These are phyloP conservation scores for Calocybe cyanea DNA, from an alignment of 768 basidiomycete genomes.

Conservation along the genomic window DNA sequence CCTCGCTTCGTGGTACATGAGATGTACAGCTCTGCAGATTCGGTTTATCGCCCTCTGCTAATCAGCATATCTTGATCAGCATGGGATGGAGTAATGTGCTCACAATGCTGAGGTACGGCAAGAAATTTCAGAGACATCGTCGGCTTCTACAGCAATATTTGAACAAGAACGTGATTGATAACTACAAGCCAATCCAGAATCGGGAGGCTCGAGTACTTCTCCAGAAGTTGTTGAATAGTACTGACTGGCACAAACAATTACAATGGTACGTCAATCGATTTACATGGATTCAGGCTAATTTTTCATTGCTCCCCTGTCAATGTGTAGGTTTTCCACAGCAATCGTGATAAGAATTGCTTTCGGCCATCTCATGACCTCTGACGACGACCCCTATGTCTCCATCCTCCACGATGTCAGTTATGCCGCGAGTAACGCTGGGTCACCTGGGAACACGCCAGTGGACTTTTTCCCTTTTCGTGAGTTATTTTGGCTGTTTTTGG, in stretches of 20 bases:
- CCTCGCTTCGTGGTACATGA: background rate
- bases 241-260: conserved; percentile 20
- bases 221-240: conserved; percentile 22
- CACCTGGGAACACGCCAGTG: conserved; percentile 13
- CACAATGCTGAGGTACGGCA: conserved; percentile 19
- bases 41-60: background rate
- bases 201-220: conserved; percentile 27
- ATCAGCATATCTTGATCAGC: background rate
- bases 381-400: conserved; percentile 15
- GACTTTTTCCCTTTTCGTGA: conserved; percentile 16
- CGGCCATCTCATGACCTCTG: conserved; percentile 13
- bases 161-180: conserved; percentile 11
- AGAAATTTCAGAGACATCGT: conserved; percentile 20
- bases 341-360: conserved; percentile 16
- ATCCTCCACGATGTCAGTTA: conserved; percentile 4
- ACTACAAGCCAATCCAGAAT: conserved; percentile 16
- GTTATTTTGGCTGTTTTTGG: background rate
- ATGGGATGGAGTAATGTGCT: conserved; percentile 9
- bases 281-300: background rate
- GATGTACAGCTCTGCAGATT: background rate
- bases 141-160: conserved; percentile 23
- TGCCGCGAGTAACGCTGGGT: conserved; percentile 2
- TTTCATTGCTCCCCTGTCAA: too few relatives aligned
- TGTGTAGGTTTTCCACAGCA: conserved; percentile 13
- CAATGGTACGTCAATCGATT: conserved; percentile 17